Base-by-base conservation (phyloP, 2,329 filamentous ascomycete species). In the Diaporthe sp. region DNA sequence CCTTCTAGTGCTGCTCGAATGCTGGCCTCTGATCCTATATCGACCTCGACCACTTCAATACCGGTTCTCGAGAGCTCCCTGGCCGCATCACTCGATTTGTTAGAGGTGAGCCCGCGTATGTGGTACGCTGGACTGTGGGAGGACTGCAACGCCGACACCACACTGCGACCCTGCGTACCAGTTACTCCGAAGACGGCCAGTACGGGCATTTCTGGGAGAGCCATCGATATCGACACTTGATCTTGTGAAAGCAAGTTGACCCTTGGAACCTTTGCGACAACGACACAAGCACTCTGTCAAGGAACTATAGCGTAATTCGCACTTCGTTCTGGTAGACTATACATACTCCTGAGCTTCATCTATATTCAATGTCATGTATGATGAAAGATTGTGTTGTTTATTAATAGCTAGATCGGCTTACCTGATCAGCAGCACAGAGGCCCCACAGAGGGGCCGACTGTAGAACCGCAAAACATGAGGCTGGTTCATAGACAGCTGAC, bases 21-120 rank as follows among this genome's bases (percentile, higher is more conserved):
- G 28, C 61, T 49, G 42, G 37, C 42, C 17, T 65, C 61, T 34
- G 61, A 65, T 34, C 17, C 25, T 7, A n/a, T 31, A 19, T 65
- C 61, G 42, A 65, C 61, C 42, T 65, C 61, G 17, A 65, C 61
- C 25, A 31, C 28, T 65, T 65, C 61, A 31, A 65, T 25, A 9
- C 61, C 25, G n/a, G 7, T 13, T 1, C 25, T 65, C 12, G 61
- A 49, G 46, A 65, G 39, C 10, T 62, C 58, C 28, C n/a, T 42
- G 22, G 58, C 37, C 22, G 58, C 58, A 28, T 62, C 58, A n/a
- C 58, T 44, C 6, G n/a, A 28, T 13, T 42, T 42, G 37, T 62
- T 62, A 17, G 37, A 62, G 12, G 58, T 44, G 6, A 62, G 37
- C 37, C 58, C 58, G 19, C 58, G 37, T 10, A 62, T 15, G 4